A percentile compares a stretch with the other conserved stretches of the same genome.
Evolutionary conservation across 129 eudicot genomes (phyloP).

Genomic region (Chrysanthemum makinoi): DNA sequence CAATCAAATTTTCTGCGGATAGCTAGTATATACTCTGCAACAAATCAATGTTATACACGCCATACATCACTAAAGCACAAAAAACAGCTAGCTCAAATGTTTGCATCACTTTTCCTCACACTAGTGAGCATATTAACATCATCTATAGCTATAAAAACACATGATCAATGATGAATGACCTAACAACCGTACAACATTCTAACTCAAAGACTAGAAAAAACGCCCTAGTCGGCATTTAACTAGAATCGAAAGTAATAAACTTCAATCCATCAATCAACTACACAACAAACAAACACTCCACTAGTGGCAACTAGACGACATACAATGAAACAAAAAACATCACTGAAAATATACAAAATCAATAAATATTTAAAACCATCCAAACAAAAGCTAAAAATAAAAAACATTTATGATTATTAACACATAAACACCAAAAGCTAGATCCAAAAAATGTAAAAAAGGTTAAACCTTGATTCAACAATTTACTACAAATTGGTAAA

Average conservation of each 20-base stretch:
- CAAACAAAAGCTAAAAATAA: constrained; percentile 13
- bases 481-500: constrained; percentile 36
- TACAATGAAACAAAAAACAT: constrained; percentile 8
- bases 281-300: constrained; percentile 25
- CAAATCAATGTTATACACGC: neutral
- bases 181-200: neutral
- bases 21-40: neutral
- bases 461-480: constrained; percentile 32
- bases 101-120: neutral
- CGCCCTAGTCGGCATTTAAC: neutral
- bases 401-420: no score
- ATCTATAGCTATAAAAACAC: neutral
- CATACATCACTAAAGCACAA: neutral
- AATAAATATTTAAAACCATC: constrained; percentile 13
- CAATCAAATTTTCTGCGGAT: neutral
- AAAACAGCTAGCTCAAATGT: neutral
- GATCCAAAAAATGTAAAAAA: constrained; percentile 26
- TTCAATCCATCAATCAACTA: constrained; percentile 5
- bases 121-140: neutral
- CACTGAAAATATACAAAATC: neutral
- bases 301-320: constrained; percentile 9
- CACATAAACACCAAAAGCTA: constrained; percentile 25
- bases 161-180: neutral
- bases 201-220: neutral
- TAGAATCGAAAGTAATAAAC: neutral